phyloP scores from a whole-genome alignment of 2,329 filamentous ascomycete species.

The Calonectria henricotiae region DNA sequence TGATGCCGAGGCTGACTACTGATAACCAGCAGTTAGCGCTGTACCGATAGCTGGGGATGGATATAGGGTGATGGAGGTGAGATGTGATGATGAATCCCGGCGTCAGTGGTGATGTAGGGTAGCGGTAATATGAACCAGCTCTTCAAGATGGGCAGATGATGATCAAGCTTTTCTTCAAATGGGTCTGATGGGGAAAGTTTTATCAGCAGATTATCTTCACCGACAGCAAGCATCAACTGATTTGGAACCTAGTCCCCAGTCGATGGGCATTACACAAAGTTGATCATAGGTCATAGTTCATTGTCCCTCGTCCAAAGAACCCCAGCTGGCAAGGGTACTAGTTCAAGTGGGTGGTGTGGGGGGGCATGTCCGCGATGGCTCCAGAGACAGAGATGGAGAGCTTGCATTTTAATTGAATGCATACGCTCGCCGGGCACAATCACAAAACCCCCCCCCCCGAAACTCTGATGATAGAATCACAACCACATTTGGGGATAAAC shows the following conservation, averaged over 20 bases:
- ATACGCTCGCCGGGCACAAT: slow-evolving; percentile 11
- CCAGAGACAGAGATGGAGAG: background rate
- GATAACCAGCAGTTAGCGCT: background rate
- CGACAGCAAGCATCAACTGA: slow-evolving; percentile 13
- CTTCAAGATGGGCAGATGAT: slow-evolving; percentile 22
- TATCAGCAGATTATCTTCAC: slow-evolving; percentile 16
- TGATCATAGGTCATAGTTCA: slow-evolving; percentile 9
- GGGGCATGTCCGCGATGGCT: background rate
- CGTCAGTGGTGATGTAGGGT: slow-evolving; percentile 9
- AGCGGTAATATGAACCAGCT: background rate
- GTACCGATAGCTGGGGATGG: background rate
- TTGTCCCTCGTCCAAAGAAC: background rate
- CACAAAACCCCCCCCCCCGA: background rate
- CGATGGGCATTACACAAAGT: background rate
- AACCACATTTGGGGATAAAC: slow-evolving; percentile 1
- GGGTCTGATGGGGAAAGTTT: background rate
- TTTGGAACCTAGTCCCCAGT: slow-evolving; percentile 11
- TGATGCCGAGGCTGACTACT: background rate
- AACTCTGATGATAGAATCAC: background rate
- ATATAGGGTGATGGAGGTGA: slow-evolving; percentile 6
- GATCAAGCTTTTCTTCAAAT: slow-evolving; percentile 14
- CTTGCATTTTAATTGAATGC: slow-evolving; percentile 32
- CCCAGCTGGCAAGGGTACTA: slow-evolving; percentile 3
- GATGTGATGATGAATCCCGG: slow-evolving; percentile 15
- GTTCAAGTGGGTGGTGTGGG: slow-evolving; percentile 21